Percentiles rank a stretch among this genome's conserved stretches.
phyloP scores from a whole-genome alignment of 768 basidiomycete species.

The Pleurotus ostreatus region DNA sequence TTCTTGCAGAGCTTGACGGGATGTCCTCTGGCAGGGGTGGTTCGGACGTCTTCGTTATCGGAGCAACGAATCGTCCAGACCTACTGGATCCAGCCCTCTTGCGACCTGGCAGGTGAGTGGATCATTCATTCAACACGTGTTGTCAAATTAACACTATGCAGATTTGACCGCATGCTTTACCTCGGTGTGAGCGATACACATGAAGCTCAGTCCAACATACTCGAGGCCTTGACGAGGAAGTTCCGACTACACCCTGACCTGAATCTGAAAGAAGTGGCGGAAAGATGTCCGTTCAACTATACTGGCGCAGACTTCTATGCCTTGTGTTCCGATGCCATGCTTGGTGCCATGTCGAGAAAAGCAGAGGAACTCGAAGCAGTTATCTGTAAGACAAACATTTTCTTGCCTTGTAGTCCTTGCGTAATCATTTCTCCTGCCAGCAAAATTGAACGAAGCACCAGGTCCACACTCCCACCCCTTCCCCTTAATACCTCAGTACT shows the following conservation, averaged over 20 bases:
- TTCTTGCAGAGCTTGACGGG: slow-evolving; percentile 91
- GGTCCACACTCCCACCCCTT: slow-evolving; percentile 46
- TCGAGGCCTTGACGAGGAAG: slow-evolving; percentile 88
- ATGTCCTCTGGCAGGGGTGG: slow-evolving; percentile 63
- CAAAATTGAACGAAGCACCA: slow-evolving; percentile 42
- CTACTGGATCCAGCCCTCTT: slow-evolving; percentile 85
- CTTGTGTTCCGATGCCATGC: slow-evolving; percentile 92
- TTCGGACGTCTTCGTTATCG: slow-evolving; percentile 87
- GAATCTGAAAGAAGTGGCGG: slow-evolving; percentile 59
- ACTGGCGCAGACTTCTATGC: slow-evolving; percentile 99
- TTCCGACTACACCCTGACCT: slow-evolving; percentile 76
- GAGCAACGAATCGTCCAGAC: slow-evolving; percentile 93
- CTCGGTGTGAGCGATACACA: slow-evolving; percentile 89
- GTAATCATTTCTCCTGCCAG: slow-evolving; percentile 19
- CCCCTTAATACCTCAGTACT: slow-evolving; percentile 86
- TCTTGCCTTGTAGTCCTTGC: not conserved
- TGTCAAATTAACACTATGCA: slow-evolving; percentile 23
- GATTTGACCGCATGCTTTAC: slow-evolving; percentile 97
- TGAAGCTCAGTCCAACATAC: slow-evolving; percentile 78
- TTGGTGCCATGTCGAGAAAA: slow-evolving; percentile 90
- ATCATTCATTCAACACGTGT: not conserved
- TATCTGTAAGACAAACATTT: slow-evolving; percentile 47
- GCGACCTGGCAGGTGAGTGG: slow-evolving; percentile 74
- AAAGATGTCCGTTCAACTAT: slow-evolving; percentile 84
- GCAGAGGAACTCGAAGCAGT: slow-evolving; percentile 74